Percentiles rank a stretch among this genome's conserved stretches.
These are phyloP conservation scores for Citrus medica DNA, from an alignment of 345 rosid genomes.

Conservation along the genomic window DNA sequence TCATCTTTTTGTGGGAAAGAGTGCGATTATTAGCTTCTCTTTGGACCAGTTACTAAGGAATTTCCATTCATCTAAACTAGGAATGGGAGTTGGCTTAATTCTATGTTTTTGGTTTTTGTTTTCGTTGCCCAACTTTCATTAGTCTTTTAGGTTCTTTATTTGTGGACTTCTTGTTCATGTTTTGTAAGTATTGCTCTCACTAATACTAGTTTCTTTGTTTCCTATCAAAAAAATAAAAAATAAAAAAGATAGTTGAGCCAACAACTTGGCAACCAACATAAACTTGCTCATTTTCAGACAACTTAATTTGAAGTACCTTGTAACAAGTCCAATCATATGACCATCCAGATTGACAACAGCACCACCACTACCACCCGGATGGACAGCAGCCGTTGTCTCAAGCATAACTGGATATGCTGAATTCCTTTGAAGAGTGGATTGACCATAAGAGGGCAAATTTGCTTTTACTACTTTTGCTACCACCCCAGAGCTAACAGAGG, in stretches of 20 bases:
- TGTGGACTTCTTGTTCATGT: no score
- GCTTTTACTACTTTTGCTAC: conserved; percentile 76
- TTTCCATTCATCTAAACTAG: no score
- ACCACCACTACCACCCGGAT: conserved; percentile 97
- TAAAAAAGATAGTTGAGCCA: not conserved
- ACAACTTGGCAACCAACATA: not conserved
- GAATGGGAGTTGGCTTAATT: no score
- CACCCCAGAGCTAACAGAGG: conserved; percentile 84
- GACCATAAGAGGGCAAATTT: conserved; percentile 29
- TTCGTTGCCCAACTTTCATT: no score
- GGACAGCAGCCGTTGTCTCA: conserved; percentile 95
- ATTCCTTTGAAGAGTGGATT: conserved; percentile 25
- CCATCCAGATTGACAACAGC: conserved; percentile 78
- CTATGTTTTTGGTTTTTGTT: no score
- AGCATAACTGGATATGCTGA: conserved; percentile 74
- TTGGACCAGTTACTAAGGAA: no score
- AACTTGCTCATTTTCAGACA: not conserved
- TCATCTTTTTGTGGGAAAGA: no score
- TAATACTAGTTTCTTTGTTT: no score
- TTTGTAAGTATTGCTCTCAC: no score
- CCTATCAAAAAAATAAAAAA: no score
- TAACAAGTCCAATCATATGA: conserved; percentile 85
- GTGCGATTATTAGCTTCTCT: no score
- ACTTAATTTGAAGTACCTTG: conserved; percentile 50
- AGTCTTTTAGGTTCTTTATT: no score